phyloP scores from a whole-genome alignment of 116 monocot genomes.

The Phalaenopsis hybrid region DNA sequence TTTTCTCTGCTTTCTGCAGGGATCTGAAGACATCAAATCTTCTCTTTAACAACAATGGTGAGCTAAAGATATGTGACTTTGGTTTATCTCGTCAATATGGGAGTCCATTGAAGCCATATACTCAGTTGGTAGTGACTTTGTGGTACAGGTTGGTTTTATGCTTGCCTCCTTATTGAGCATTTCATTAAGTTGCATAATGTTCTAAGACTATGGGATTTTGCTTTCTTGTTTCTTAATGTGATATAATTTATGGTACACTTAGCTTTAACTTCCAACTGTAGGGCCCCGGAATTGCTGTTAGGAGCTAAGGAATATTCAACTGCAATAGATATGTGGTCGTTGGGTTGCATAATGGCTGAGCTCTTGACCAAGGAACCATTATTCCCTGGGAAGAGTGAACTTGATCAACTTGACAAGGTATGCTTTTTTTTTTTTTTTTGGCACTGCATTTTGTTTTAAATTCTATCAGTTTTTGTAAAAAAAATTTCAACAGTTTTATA shows the following conservation, averaged over 20 bases:
- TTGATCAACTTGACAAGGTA: slow-evolving; percentile 66
- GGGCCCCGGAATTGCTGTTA: slow-evolving; percentile 68
- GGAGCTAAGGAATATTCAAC: slow-evolving; percentile 64
- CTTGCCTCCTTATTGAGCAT: neutral
- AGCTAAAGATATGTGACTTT: slow-evolving; percentile 74
- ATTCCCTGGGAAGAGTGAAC: slow-evolving; percentile 52
- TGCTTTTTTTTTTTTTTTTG: neutral
- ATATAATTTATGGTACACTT: neutral
- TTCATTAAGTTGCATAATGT: neutral
- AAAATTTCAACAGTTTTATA: neutral
- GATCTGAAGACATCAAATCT: slow-evolving; percentile 72
- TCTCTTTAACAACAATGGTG: slow-evolving; percentile 57
- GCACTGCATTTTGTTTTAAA: neutral
- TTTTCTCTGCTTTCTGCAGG: slow-evolving; percentile 15
- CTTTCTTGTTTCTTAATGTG: neutral
- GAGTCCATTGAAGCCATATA: slow-evolving; percentile 58
- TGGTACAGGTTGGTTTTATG: slow-evolving; percentile 54
- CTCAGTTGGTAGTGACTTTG: slow-evolving; percentile 68
- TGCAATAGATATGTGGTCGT: slow-evolving; percentile 77
- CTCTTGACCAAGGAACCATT: slow-evolving; percentile 57
- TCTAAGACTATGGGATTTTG: neutral
- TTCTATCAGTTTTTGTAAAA: neutral
- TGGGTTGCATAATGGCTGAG: slow-evolving; percentile 80
- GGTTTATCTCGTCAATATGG: slow-evolving; percentile 69
- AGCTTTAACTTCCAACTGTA: slow-evolving; percentile 10